Evolutionary conservation across 164 flowering plant species (phyloP), one percentile per base, ranked within the genome.

Genomic region (Stephania yunnanensis): DNA sequence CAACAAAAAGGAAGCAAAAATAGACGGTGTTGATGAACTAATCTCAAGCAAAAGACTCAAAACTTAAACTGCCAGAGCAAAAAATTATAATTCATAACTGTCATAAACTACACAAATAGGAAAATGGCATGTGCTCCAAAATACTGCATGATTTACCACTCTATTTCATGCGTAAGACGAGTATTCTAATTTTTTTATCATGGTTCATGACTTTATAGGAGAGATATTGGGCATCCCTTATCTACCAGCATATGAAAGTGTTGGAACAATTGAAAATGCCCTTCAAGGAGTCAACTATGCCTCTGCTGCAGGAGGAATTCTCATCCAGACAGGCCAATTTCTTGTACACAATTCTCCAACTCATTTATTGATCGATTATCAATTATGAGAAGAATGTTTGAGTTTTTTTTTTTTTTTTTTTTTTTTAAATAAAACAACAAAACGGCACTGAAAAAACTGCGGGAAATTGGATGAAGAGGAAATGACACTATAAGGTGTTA

Each of bases 291-390:
- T 73, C 1, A 77, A 68, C 63, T 87, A 75, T 63, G 89, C 89
- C 61, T 87, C 89, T 2, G 87, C 87, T 0, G 90, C 88, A 15
- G 88, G 85, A 29, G 90, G 90, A 29, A 84, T 87, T 19, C 76
- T 84, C 42, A 78, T 76, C 10, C 83, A 83, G 78, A 85, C 90
- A 9, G 90, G 88, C 48, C 87, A 68, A 25, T 83, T 83, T 80
- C 76, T 87, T 79, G 89, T 87, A 87, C 52, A 2, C 31, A 58
- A 19, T 58, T 58, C 20, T 58, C 64, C 20, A 15, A 58, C 4
- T 15, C n/a, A 17, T 58, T 58, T 58, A 19, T 58, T 6, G 0
- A 58, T 58, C 6, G 22, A 15, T 15, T 58, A 58, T 58, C 64
- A 15, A 58, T 58, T 58, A 58, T 58, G 19, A 19, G 7, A 15